phyloP scores from a whole-genome alignment of 2,329 filamentous ascomycete genomes.

The Cytospora chrysosperma region DNA sequence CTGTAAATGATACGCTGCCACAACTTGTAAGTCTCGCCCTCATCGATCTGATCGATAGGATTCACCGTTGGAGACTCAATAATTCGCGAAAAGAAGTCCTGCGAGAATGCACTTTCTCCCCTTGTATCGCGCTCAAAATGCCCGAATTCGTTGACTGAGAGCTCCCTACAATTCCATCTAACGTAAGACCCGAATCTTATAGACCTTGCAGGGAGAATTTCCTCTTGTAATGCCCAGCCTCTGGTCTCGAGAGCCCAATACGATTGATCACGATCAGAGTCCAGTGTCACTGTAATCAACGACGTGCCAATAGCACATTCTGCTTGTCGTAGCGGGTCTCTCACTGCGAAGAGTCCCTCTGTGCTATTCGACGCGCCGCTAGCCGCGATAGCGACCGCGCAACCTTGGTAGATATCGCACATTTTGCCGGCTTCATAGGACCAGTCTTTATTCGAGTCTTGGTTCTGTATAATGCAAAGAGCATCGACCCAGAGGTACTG shows the following conservation, averaged over 20 bases:
- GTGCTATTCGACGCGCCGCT: background rate
- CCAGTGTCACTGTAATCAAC: background rate
- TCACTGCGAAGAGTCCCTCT: background rate
- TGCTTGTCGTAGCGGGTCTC: background rate
- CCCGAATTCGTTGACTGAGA: background rate
- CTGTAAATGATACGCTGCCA: background rate
- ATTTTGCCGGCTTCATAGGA: background rate
- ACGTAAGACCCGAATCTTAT: background rate
- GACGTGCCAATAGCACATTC: too few relatives aligned
- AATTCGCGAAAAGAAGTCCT: background rate
- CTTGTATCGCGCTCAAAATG: background rate
- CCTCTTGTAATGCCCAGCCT: background rate
- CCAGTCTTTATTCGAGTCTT: background rate
- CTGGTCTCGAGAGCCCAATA: background rate
- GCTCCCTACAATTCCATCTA: background rate
- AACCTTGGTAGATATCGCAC: background rate
- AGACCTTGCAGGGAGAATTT: background rate
- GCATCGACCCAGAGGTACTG: constrained; percentile 6
- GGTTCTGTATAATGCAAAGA: background rate
- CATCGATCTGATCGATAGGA: background rate
- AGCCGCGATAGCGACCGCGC: background rate
- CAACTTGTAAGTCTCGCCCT: background rate
- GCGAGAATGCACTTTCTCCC: too few relatives aligned
- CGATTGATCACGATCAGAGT: too few relatives aligned
- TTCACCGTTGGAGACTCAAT: background rate